phyloP scores from a whole-genome alignment of 2,329 filamentous ascomycete species.

The Colletotrichum tanaceti region DNA sequence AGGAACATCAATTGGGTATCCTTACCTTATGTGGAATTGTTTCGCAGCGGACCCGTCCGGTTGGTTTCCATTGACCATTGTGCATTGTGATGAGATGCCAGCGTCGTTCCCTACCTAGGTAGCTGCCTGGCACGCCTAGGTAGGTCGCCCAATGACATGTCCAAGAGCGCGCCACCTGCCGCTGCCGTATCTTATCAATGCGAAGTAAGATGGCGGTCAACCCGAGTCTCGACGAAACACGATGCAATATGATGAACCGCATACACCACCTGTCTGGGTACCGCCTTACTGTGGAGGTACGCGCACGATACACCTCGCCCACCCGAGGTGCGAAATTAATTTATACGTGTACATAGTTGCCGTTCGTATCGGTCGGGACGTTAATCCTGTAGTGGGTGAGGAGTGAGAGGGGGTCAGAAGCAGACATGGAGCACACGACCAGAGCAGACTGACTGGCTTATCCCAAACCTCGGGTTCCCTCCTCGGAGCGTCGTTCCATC shows the following conservation, averaged over 20 bases:
- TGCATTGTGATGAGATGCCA: no score
- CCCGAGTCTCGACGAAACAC: background rate
- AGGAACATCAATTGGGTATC: background rate
- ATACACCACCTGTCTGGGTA: background rate
- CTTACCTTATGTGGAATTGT: no score
- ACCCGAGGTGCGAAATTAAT: background rate
- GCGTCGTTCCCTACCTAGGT: background rate
- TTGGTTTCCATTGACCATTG: background rate
- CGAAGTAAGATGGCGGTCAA: conserved; percentile 2
- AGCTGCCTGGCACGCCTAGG: no score
- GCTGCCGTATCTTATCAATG: background rate
- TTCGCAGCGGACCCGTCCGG: background rate
- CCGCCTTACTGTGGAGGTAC: no score
- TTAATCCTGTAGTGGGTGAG: background rate
- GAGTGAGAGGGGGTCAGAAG: background rate
- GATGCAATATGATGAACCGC: conserved; percentile 1
- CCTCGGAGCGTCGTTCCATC: background rate
- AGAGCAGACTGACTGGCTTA: background rate
- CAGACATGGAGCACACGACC: background rate
- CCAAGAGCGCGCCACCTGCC: no score
- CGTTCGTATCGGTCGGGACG: background rate
- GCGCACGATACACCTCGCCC: no score
- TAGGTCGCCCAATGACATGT: background rate
- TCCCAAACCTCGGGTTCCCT: background rate
- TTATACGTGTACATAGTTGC: background rate